Evolutionary conservation across 2,329 filamentous ascomycete species (phyloP).

Genomic region (Penicillium griseofulvum): DNA sequence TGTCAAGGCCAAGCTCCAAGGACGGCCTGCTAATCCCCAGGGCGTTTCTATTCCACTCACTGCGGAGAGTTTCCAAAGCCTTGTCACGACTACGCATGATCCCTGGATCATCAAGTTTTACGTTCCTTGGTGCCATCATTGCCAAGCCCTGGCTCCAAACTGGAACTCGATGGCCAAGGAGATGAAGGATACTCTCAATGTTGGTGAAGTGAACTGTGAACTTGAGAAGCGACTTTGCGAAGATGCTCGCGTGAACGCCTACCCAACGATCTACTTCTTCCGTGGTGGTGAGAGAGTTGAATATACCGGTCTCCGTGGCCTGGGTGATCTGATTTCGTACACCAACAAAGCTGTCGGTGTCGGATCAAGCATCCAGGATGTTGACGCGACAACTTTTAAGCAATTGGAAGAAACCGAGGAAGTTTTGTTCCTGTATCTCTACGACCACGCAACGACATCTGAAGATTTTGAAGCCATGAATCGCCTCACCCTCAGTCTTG

Average conservation of each 20-base stretch:
- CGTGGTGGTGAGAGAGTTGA: conserved; percentile 86
- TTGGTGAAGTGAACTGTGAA: conserved; percentile 96
- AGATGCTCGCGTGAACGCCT: conserved; percentile 74
- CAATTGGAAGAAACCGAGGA: conserved; percentile 88
- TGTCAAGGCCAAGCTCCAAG: conserved; percentile 51
- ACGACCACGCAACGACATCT: conserved; percentile 87
- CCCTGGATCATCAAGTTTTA: conserved; percentile 99
- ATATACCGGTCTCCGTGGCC: conserved; percentile 84
- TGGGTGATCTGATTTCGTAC: conserved; percentile 86
- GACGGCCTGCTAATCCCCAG: conserved; percentile 66
- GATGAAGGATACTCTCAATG: conserved; percentile 83
- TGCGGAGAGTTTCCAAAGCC: conserved; percentile 78
- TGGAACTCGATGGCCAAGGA: conserved; percentile 89
- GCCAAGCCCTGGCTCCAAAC: conserved; percentile 84
- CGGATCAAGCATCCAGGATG: conserved; percentile 72
- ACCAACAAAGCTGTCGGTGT: conserved; percentile 81
- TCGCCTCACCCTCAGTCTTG: conserved; percentile 78
- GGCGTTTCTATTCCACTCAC: conserved; percentile 74
- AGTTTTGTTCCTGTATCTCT: conserved; percentile 96
- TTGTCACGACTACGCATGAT: conserved; percentile 82
- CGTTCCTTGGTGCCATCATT: conserved; percentile 95
- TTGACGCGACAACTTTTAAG: conserved; percentile 73
- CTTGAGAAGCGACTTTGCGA: conserved; percentile 84
- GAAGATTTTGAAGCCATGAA: conserved; percentile 92
- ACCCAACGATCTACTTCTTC: conserved; percentile 91